A percentile compares a stretch with the other conserved stretches of the same genome.
phyloP scores from a whole-genome alignment of 768 basidiomycete species.

The Neoboletus brunneissimus region DNA sequence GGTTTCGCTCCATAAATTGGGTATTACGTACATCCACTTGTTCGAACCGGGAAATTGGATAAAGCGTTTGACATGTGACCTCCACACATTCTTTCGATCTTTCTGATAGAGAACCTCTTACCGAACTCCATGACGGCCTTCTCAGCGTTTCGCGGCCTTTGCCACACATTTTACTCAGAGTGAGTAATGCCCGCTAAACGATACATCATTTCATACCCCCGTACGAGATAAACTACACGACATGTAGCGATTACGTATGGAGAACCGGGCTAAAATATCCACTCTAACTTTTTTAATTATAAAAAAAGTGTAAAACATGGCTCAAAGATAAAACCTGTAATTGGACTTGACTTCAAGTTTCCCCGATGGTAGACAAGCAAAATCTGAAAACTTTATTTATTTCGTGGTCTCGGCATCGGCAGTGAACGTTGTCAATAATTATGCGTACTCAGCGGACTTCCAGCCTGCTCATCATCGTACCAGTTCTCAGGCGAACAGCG shows the following conservation, averaged over 20 bases:
- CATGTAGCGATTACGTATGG: background rate
- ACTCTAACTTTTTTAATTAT: background rate
- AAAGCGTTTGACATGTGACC: too few relatives aligned
- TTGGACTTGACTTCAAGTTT: too few relatives aligned
- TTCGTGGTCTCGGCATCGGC: background rate
- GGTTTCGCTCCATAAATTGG: background rate
- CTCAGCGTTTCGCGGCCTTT: background rate
- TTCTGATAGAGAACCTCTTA: background rate
- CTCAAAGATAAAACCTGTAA: too few relatives aligned
- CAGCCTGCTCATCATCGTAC: background rate
- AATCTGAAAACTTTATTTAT: background rate
- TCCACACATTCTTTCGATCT: too few relatives aligned
- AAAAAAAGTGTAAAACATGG: background rate
- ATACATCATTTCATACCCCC: background rate
- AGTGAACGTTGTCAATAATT: background rate
- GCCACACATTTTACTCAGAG: background rate
- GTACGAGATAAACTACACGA: background rate
- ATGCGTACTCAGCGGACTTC: background rate
- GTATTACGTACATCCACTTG: too few relatives aligned
- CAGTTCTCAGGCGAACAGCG: constrained; percentile 1
- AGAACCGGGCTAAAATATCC: background rate
- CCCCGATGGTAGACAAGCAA: too few relatives aligned
- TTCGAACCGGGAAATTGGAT: too few relatives aligned
- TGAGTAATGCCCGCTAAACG: background rate
- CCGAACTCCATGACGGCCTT: background rate